A percentile compares a stretch with the other conserved stretches of the same genome.
These are phyloP conservation scores for Lolium multiflorum DNA, from an alignment of 176 grass and related monocot genomes.

Conservation along the genomic window DNA sequence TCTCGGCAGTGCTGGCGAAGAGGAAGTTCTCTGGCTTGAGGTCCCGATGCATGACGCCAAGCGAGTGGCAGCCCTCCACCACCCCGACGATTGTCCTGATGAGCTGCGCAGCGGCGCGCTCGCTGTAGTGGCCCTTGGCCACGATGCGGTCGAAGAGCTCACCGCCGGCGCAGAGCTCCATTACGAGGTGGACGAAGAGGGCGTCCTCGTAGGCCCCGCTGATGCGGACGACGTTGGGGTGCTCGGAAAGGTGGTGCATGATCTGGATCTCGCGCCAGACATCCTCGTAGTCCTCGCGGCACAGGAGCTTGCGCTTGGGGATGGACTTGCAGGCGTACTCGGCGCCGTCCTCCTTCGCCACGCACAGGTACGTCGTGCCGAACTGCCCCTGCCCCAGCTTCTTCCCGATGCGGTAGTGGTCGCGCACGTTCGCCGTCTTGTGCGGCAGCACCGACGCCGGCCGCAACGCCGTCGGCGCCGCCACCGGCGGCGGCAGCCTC, in stretches of 20 bases:
- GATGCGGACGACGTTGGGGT: conserved; percentile 89
- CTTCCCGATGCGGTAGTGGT: conserved; percentile 93
- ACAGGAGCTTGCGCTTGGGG: conserved; percentile 95
- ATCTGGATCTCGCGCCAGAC: conserved; percentile 99
- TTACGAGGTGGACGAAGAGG: conserved; percentile 92
- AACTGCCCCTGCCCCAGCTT: conserved; percentile 98
- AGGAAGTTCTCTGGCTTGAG: conserved; percentile 99
- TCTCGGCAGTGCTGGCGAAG: conserved; percentile 75
- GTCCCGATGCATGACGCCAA: conserved; percentile 96
- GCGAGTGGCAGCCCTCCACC: conserved; percentile 89
- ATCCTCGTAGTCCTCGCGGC: conserved; percentile 94
- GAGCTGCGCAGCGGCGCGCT: conserved; percentile 84
- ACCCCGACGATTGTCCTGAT: conserved; percentile 89
- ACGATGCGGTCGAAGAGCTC: conserved; percentile 98
- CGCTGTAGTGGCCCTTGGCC: conserved; percentile 82
- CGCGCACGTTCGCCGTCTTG: conserved; percentile 84
- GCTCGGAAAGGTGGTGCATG: conserved; percentile 97
- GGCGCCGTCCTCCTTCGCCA: conserved; percentile 63
- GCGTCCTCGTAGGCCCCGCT: conserved; percentile 82
- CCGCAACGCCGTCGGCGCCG: conserved; percentile 36
- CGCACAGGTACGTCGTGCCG: conserved; percentile 95
- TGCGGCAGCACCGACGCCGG: conserved; percentile 80
- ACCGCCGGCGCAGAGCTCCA: conserved; percentile 95
- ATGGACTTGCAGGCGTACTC: conserved; percentile 97
- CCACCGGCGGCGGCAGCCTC: conserved; percentile 50